Conservation (phyloP, 768 basidiomycete species). For the Tricholoma hemisulphureum region DNA sequence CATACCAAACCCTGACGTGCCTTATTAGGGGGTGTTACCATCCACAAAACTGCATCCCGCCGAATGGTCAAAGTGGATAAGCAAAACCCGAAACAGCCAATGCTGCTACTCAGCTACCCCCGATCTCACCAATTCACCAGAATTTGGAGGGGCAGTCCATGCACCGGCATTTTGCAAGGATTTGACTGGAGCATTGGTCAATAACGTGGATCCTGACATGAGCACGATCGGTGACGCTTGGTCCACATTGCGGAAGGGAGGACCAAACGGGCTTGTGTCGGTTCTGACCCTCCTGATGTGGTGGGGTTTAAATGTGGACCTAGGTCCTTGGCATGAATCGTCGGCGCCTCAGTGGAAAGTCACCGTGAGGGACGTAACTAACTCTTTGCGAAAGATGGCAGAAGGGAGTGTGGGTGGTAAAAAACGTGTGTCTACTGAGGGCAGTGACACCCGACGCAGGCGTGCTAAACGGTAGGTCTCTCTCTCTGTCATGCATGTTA, state of each 20-base stretch:
- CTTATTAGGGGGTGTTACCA: not conserved
- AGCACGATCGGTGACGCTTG: not conserved
- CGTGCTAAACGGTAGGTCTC: not conserved
- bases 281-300: constrained; percentile 1
- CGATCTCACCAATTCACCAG: constrained; percentile 3
- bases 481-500: not conserved
- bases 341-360: not conserved
- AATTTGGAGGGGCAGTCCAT: constrained; percentile 11
- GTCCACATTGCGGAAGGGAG: not conserved
- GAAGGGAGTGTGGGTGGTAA: not conserved
- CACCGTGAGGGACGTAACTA: not conserved
- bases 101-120: not conserved
- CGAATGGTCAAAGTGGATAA: not conserved
- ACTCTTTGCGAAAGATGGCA: not conserved
- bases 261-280: not conserved
- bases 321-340: not conserved
- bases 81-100: not conserved
- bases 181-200: not conserved
- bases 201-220: not conserved
- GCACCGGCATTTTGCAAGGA: constrained; percentile 1
- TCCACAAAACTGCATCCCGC: not conserved
- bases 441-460: not conserved
- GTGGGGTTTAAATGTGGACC: not conserved
- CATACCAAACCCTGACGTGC: not conserved
- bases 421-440: not conserved